Conservation (phyloP, 108 stramenopile genomes). For the Halocafeteria seosinensis region DNA sequence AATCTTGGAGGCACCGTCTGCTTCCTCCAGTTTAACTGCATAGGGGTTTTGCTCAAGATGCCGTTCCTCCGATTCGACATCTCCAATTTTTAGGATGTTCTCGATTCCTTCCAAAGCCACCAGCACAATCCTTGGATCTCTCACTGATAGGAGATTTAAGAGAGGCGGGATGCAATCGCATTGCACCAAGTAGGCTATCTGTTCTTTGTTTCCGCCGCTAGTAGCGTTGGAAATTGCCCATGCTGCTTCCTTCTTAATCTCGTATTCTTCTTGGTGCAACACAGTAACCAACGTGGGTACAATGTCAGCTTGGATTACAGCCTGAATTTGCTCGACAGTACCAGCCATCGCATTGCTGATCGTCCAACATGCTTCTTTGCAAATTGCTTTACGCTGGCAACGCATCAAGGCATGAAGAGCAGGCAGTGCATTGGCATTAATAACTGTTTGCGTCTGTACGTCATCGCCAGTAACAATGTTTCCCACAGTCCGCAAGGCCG, state of each 20-base stretch:
- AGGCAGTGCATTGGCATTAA: slow-evolving; percentile 78
- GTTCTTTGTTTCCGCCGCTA: slow-evolving; percentile 72
- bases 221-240: slow-evolving; percentile 97
- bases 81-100: slow-evolving; percentile 69
- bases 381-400: slow-evolving; percentile 83
- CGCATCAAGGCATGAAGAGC: slow-evolving; percentile 71
- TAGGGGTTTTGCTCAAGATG: background rate
- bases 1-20: slow-evolving; percentile 4
- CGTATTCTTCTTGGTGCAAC: slow-evolving; percentile 76
- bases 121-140: slow-evolving; percentile 71
- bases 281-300: slow-evolving; percentile 81
- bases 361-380: slow-evolving; percentile 98
- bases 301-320: slow-evolving; percentile 79
- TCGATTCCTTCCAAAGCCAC: slow-evolving; percentile 90
- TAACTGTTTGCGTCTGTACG: slow-evolving; percentile 78
- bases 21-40: slow-evolving; percentile 7
- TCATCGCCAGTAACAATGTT: slow-evolving; percentile 95
- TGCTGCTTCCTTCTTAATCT: slow-evolving; percentile 93
- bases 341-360: slow-evolving; percentile 97
- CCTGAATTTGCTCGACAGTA: slow-evolving; percentile 89
- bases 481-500: slow-evolving; percentile 85
- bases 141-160: slow-evolving; percentile 36
- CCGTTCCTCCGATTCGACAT: slow-evolving; percentile 16
- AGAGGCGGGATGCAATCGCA: slow-evolving; percentile 81
- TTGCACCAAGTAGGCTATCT: slow-evolving; percentile 77